These are phyloP conservation scores for Drosera spatulata DNA, from an alignment of 179 eudicot species.

Conservation along the genomic window DNA sequence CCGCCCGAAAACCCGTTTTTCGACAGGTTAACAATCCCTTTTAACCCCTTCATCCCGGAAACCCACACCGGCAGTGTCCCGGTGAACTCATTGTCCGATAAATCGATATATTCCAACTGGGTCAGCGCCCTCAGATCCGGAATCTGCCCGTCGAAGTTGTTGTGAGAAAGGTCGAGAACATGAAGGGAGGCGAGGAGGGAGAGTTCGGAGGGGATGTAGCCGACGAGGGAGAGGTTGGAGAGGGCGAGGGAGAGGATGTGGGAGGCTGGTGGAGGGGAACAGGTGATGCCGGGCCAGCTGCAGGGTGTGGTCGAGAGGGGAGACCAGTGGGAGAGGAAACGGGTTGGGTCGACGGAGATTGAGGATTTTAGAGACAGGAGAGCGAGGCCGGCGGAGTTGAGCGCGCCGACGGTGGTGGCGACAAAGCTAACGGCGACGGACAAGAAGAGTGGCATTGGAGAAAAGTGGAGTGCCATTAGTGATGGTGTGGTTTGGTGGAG, in stretches of 20 bases:
- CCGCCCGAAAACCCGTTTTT: constrained; percentile 55
- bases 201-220: constrained; percentile 66
- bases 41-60: constrained; percentile 29
- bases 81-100: constrained; percentile 51
- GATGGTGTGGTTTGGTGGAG: too few relatives aligned
- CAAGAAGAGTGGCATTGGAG: too few relatives aligned
- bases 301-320: too few relatives aligned
- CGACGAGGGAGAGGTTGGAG: constrained; percentile 40
- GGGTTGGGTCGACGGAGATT: too few relatives aligned
- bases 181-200: constrained; percentile 39
- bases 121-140: constrained; percentile 30
- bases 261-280: neutral
- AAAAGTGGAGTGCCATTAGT: too few relatives aligned
- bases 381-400: too few relatives aligned
- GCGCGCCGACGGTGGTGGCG: too few relatives aligned
- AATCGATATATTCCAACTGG: constrained; percentile 28
- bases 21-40: constrained; percentile 64
- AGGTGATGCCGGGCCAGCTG: too few relatives aligned
- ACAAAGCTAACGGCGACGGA: too few relatives aligned
- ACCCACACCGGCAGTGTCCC: constrained; percentile 53
- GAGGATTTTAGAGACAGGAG: too few relatives aligned
- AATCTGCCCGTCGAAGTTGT: constrained; percentile 48
- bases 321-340: too few relatives aligned
- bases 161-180: constrained; percentile 55
- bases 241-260: constrained; percentile 9